phyloP scores from a whole-genome alignment of 1,139 yeast genomes.

The Suhomyces bribrorum region DNA sequence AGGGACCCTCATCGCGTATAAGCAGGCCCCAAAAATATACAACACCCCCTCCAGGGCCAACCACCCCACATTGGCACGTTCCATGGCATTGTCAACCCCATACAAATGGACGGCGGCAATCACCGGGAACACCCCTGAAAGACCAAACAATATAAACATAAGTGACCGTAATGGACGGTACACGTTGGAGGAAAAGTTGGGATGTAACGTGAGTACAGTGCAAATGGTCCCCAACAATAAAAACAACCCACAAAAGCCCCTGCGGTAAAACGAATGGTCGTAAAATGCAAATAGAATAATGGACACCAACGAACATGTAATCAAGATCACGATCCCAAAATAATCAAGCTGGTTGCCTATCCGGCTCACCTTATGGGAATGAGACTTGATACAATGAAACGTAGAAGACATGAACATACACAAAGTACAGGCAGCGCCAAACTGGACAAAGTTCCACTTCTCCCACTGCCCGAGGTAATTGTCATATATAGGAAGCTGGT shows the following conservation, averaged over 20 bases:
- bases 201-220: constrained; percentile 62
- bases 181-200: constrained; percentile 62
- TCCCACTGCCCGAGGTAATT: constrained; percentile 48
- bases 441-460: constrained; percentile 37
- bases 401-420: constrained; percentile 75
- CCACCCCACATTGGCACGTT: constrained; percentile 61
- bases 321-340: constrained; percentile 78
- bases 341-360: constrained; percentile 84
- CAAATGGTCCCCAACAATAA: constrained; percentile 60
- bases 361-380: constrained; percentile 59
- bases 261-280: constrained; percentile 47
- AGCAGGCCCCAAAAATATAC: constrained; percentile 75
- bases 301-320: constrained; percentile 73
- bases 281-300: constrained; percentile 66
- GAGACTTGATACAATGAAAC: constrained; percentile 78
- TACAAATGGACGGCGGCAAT: constrained; percentile 45
- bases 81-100: constrained; percentile 42
- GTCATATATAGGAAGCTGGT: constrained; percentile 38
- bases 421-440: constrained; percentile 41
- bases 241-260: constrained; percentile 51
- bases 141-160: constrained; percentile 79
- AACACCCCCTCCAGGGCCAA: constrained; percentile 67
- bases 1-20: constrained; percentile 79
- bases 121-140: constrained; percentile 76
- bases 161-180: constrained; percentile 79